A percentile compares a stretch with the other conserved stretches of the same genome.
These are phyloP conservation scores for Nepenthes alata DNA, from an alignment of 179 eudicot species.

Conservation along the genomic window DNA sequence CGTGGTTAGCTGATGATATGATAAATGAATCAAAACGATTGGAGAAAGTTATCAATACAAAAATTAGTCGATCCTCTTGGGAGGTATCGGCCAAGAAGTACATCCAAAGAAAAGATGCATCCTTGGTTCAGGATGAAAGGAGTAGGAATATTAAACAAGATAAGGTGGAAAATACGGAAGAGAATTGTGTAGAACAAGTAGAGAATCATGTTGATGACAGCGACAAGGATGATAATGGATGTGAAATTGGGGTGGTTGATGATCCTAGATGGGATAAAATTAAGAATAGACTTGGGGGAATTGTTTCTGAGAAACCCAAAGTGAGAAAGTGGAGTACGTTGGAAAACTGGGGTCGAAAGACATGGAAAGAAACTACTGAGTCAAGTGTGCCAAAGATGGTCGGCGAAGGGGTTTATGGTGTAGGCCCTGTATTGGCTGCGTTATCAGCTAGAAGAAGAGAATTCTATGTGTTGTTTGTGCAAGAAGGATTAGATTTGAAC, in stretches of 20 bases:
- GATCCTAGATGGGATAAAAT: constrained; percentile 57
- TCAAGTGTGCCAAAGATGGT: constrained; percentile 71
- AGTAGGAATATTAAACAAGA: constrained; percentile 3
- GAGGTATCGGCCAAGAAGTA: constrained; percentile 51
- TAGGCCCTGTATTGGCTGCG: constrained; percentile 93
- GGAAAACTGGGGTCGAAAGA: constrained; percentile 50
- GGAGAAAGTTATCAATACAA: constrained; percentile 10
- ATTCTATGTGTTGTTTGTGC: constrained; percentile 61
- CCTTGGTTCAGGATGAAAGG: constrained; percentile 13
- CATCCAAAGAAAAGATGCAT: constrained; percentile 16
- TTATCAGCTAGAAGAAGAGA: constrained; percentile 78
- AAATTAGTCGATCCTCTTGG: constrained; percentile 42
- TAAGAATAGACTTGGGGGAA: constrained; percentile 24
- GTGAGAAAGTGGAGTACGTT: constrained; percentile 22
- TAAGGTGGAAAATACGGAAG: constrained; percentile 1
- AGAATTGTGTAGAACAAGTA: not conserved
- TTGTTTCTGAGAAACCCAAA: constrained; percentile 31
- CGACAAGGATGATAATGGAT: constrained; percentile 15
- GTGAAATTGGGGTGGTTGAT: constrained; percentile 18
- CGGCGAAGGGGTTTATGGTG: constrained; percentile 93
- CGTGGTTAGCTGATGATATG: constrained; percentile 35
- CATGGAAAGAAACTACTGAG: constrained; percentile 56
- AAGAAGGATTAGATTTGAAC: constrained; percentile 74
- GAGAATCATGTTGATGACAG: constrained; percentile 4
- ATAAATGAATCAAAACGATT: constrained; percentile 18